Base-by-base conservation (phyloP, 495 filamentous ascomycete species). In the Xylaria bambusicola region DNA sequence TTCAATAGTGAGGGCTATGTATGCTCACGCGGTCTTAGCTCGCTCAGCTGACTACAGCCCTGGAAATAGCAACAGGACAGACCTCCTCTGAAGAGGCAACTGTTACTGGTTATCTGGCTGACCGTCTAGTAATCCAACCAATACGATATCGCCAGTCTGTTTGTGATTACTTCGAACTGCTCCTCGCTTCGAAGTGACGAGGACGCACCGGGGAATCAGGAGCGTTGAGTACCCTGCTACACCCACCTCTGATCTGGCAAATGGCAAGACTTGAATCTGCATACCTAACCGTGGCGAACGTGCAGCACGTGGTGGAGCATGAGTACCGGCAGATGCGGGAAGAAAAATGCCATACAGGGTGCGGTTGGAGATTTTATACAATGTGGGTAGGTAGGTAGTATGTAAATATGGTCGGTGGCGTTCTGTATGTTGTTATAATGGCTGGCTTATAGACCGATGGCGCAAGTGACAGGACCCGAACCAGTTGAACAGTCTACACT, bases 21-120 rank as follows among this genome's bases (percentile, higher is more conserved):
- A 38, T 24, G 10, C 35, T 41, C 38, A 54, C 47, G 27, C 36
- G 35, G 52, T n/a, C 38, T n/a, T n/a, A 2, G n/a, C 8, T 44
- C 40, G 56, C 33, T 44, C 56, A 51, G 56, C 56, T 58, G 56
- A 58, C 56, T 51, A 23, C 40, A 51, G 35, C 44, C 15, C 45
- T 41, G 51, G 23, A 21, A 42, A 53, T 42, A 42, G 38, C 26
- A 44, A 23, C 38, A 20, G 24, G 20, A 15, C 15, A 1, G 7
- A 15, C 36, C 38, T 2, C 8, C 13, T 38, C 36, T 38, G 6
- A 38, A n/a, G n/a, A n/a, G n/a, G n/a, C n/a, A n/a, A 15, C 6
- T 33, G 29, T 33, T 33, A 10, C 29, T 10, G 29, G 10, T 33
- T 31, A 31, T 23, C 15, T 27, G 50, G 24, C n/a, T n/a, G n/a